These are phyloP conservation scores for Cyclanthera cordifolia DNA, from an alignment of 306 rosid species.

Conservation along the genomic window DNA sequence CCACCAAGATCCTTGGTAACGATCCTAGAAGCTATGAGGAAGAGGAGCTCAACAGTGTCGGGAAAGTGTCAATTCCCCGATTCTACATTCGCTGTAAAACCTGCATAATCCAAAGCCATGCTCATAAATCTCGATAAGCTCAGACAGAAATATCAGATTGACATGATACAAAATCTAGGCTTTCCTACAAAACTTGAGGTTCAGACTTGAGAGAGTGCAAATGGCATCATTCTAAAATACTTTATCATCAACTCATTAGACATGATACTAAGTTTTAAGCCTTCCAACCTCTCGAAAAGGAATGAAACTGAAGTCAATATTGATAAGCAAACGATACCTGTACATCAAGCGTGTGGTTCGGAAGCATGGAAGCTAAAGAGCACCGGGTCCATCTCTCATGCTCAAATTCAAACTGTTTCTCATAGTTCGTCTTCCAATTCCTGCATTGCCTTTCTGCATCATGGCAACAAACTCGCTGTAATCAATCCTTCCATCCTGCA, in stretches of 20 bases:
- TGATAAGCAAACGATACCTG: background rate
- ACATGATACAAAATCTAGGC: background rate
- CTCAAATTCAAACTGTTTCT: slow-evolving; percentile 34
- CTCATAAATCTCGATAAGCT: background rate
- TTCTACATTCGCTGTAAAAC: slow-evolving; percentile 6
- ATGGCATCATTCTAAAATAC: background rate
- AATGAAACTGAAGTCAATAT: background rate
- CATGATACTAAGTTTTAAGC: background rate
- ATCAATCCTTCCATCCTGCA: slow-evolving; percentile 63
- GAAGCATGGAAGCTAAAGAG: background rate
- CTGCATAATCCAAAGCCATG: background rate
- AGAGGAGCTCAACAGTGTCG: background rate
- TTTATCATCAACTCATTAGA: background rate
- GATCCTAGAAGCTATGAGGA: slow-evolving; percentile 6
- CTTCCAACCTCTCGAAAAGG: background rate
- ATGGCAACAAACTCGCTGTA: slow-evolving; percentile 68
- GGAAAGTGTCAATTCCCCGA: slow-evolving; percentile 8
- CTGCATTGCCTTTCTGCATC: slow-evolving; percentile 71
- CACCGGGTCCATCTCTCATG: slow-evolving; percentile 51
- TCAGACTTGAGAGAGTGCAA: background rate
- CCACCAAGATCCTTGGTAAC: background rate
- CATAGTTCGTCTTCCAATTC: slow-evolving; percentile 63
- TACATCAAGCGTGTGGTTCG: background rate
- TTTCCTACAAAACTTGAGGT: background rate
- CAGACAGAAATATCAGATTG: background rate